Percentiles rank a stretch among this genome's conserved stretches.
Evolutionary conservation across 1,284 basidiomycete species (phyloP).

Genomic region (Puccinia triticina): DNA sequence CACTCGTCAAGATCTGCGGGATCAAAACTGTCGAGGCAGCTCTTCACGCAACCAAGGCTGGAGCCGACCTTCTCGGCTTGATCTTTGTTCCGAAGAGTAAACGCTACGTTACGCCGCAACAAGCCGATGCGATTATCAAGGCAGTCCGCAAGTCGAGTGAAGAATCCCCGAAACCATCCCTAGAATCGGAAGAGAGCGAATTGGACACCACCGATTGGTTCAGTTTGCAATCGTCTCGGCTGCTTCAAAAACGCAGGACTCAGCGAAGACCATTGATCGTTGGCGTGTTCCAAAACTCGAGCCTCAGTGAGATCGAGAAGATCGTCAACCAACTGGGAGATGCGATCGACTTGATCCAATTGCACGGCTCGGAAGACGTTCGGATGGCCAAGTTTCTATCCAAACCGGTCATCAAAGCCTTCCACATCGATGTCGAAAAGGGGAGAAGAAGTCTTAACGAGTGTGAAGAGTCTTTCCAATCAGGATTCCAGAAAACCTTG

Average conservation of each 20-base stretch:
- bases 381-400: conserved; percentile 70
- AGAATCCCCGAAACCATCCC: background rate
- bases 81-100: conserved; percentile 79
- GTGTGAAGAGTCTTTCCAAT: background rate
- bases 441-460: conserved; percentile 53
- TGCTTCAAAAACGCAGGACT: conserved; percentile 56
- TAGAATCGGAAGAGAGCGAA: background rate
- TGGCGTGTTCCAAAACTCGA: conserved; percentile 74
- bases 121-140: conserved; percentile 71
- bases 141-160: conserved; percentile 65
- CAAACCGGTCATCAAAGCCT: conserved; percentile 76
- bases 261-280: conserved; percentile 67
- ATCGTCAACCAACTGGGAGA: conserved; percentile 64
- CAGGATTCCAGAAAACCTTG: conserved; percentile 53
- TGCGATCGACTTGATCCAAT: conserved; percentile 71
- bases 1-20: no score
- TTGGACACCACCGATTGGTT: conserved; percentile 52
- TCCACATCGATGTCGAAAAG: conserved; percentile 67
- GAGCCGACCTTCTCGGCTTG: conserved; percentile 85
- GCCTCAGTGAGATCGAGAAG: conserved; percentile 66
- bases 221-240: conserved; percentile 55
- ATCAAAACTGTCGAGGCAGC: conserved; percentile 79
- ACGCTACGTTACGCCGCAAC: conserved; percentile 68
- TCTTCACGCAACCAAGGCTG: conserved; percentile 72
- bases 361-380: conserved; percentile 72